Base-by-base conservation (phyloP, 164 flowering plant species). In the Houttuynia cordata region DNA sequence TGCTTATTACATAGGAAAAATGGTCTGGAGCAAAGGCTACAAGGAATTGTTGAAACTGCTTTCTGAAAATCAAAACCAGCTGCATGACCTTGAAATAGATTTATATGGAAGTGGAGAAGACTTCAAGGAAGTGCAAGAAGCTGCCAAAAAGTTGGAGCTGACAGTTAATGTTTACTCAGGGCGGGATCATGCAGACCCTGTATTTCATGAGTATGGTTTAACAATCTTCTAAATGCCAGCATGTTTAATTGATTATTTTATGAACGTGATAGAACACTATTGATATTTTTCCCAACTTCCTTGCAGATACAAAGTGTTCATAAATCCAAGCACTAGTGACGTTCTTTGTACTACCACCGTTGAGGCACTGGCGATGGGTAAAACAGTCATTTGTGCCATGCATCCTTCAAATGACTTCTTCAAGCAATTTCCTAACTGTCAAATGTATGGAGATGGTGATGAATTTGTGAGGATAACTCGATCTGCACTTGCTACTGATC, bases 21-120 rank as follows among this genome's bases (percentile, higher is more conserved):
- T 91, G 97, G 77, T 91, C 34, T 94, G 99, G 99, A 84, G 76
- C 79, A 91, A 94, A 77, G 99, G 99, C 64, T 94, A 91, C 73
- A 86, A 60, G 69, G 99, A 91, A 72, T 82, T 94, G 12, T 79
- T 94, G 55, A 74, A 81, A 57, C 94, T 90, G 51, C 86, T 93
- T 34, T 56, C 42, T 51, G 68, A 79, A 59, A 76, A 88, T 74
- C 93, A 88, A 68, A 79, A 77, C 62, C 85, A 91, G 49, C 79
- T 94, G 13, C 52, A 74, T 51, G 88, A 82, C 56, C 80, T 91
- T 53, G 81, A 88, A 65, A 76, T 94, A 64, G 95, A 94, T 70
- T 73, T 94, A 24, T 91, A 75, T 78, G 99, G 99, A 41, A 85
- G 53, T 75, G 97, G 97, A 17, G 91, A 88, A 79, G 99, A 94